Percentiles rank a stretch among this genome's conserved stretches.
Evolutionary conservation across 2,329 filamentous ascomycete genomes (phyloP).

Genomic region (Scedosporium minutisporum): DNA sequence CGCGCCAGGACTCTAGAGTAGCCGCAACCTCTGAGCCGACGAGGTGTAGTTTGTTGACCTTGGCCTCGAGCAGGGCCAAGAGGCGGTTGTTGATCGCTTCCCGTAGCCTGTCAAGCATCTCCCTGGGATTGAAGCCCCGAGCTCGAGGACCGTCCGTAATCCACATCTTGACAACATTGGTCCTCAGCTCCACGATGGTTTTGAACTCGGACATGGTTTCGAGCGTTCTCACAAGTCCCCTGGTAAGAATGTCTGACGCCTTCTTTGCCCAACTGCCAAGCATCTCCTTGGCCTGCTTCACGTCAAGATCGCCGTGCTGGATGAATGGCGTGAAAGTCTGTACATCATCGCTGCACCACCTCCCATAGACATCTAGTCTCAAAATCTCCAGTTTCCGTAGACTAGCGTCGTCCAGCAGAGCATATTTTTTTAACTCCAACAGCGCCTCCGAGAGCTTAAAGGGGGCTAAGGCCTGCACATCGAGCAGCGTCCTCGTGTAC

Average conservation of each 20-base stretch:
- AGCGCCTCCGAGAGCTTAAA: slow-evolving; percentile 61
- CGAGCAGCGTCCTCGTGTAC: slow-evolving; percentile 67
- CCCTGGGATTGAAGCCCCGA: slow-evolving; percentile 56
- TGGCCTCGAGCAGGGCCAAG: slow-evolving; percentile 49
- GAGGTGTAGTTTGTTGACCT: slow-evolving; percentile 53
- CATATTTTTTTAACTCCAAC: slow-evolving; percentile 55
- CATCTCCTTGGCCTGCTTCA: slow-evolving; percentile 48
- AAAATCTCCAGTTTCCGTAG: slow-evolving; percentile 59
- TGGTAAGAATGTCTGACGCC: slow-evolving; percentile 48
- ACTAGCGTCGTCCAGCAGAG: slow-evolving; percentile 62
- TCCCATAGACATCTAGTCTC: slow-evolving; percentile 65
- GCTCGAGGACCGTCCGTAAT: slow-evolving; percentile 57
- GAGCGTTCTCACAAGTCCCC: slow-evolving; percentile 53
- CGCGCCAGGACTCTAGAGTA: slow-evolving; percentile 51
- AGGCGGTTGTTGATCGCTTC: slow-evolving; percentile 60
- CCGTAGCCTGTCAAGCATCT: slow-evolving; percentile 60
- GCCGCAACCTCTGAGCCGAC: slow-evolving; percentile 56
- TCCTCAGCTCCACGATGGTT: slow-evolving; percentile 59
- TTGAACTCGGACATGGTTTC: slow-evolving; percentile 55
- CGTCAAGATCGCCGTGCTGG: slow-evolving; percentile 65
- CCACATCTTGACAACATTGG: slow-evolving; percentile 64
- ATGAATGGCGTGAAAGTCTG: slow-evolving; percentile 81
- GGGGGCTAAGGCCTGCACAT: slow-evolving; percentile 69
- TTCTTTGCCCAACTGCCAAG: slow-evolving; percentile 54
- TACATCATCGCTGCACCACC: slow-evolving; percentile 76